phyloP scores from a whole-genome alignment of 2,329 filamentous ascomycete genomes.

The Remersonia thermophila region DNA sequence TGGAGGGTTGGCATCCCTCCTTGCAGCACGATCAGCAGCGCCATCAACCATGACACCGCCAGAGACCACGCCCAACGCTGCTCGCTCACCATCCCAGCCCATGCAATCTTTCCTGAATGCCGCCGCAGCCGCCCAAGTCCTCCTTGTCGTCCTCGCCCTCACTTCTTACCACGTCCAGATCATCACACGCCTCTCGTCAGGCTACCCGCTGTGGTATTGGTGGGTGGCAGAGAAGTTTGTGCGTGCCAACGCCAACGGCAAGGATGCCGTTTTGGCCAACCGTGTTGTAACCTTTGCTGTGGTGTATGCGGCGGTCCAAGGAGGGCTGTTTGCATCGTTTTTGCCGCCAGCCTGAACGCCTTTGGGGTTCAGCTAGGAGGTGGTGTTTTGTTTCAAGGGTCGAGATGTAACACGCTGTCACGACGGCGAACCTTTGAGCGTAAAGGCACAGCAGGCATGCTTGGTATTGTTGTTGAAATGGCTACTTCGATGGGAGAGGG shows the following conservation, averaged over 20 bases:
- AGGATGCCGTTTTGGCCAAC: conserved; percentile 12
- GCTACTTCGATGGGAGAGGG: no score
- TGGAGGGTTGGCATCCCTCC: no score
- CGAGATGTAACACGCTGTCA: no score
- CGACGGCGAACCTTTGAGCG: no score
- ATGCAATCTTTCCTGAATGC: no score
- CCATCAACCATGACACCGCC: no score
- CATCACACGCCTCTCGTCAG: conserved; percentile 77
- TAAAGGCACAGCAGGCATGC: background rate
- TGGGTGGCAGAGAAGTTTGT: conserved; percentile 48
- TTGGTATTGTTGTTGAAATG: background rate
- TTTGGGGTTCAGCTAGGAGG: background rate
- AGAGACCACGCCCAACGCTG: no score
- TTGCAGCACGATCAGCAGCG: no score
- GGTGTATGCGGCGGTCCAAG: conserved; percentile 75
- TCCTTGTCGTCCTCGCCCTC: conserved; percentile 59
- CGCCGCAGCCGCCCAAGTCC: conserved; percentile 59
- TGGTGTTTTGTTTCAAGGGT: background rate
- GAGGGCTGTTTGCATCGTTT: conserved; percentile 74
- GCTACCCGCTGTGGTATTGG: conserved; percentile 82
- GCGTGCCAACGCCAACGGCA: conserved; percentile 24
- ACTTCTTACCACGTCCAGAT: conserved; percentile 90
- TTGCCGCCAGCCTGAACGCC: conserved; percentile 63
- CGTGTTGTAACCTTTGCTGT: conserved; percentile 54
- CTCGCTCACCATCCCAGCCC: no score